phyloP scores from a whole-genome alignment of 768 basidiomycete genomes.

The Daedaleopsis nitida region DNA sequence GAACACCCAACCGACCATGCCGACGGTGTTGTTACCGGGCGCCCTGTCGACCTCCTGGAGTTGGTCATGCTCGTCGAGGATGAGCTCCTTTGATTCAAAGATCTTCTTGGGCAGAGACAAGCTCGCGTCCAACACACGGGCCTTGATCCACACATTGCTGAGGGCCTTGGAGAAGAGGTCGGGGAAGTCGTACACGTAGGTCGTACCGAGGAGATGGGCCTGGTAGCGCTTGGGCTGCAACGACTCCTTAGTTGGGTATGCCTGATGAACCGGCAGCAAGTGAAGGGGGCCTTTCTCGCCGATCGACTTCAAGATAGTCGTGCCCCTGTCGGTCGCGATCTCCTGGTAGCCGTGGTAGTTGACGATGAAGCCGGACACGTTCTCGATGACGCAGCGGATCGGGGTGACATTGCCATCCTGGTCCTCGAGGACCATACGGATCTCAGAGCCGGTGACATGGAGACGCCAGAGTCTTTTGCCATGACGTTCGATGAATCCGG shows the following conservation, averaged over 20 bases:
- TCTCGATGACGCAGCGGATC: slow-evolving; percentile 97
- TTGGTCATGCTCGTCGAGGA: slow-evolving; percentile 91
- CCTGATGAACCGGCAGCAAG: slow-evolving; percentile 89
- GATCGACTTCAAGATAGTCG: slow-evolving; percentile 95
- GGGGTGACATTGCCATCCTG: slow-evolving; percentile 93
- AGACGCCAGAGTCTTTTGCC: slow-evolving; percentile 98
- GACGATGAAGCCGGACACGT: slow-evolving; percentile 98
- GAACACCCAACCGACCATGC: slow-evolving; percentile 99
- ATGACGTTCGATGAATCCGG: slow-evolving; percentile 99
- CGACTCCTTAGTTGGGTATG: slow-evolving; percentile 97
- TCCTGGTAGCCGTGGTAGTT: slow-evolving; percentile 99
- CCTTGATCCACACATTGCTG: slow-evolving; percentile 87
- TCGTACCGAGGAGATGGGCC: slow-evolving; percentile 96
- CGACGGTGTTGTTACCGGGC: slow-evolving; percentile 91
- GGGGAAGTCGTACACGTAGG: slow-evolving; percentile 99
- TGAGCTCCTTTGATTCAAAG: slow-evolving; percentile 85
- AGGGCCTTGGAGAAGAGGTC: slow-evolving; percentile 98
- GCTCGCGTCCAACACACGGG: slow-evolving; percentile 62
- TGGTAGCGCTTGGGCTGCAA: slow-evolving; percentile 99
- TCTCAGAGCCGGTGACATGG: slow-evolving; percentile 97
- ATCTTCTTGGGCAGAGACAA: slow-evolving; percentile 75
- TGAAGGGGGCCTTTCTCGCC: slow-evolving; percentile 97
- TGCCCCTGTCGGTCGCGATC: slow-evolving; percentile 93
- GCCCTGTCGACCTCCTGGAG: slow-evolving; percentile 89
- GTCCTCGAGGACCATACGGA: slow-evolving; percentile 93